Conservation (phyloP, 306 rosid genomes). For the Glycine latifolia region DNA sequence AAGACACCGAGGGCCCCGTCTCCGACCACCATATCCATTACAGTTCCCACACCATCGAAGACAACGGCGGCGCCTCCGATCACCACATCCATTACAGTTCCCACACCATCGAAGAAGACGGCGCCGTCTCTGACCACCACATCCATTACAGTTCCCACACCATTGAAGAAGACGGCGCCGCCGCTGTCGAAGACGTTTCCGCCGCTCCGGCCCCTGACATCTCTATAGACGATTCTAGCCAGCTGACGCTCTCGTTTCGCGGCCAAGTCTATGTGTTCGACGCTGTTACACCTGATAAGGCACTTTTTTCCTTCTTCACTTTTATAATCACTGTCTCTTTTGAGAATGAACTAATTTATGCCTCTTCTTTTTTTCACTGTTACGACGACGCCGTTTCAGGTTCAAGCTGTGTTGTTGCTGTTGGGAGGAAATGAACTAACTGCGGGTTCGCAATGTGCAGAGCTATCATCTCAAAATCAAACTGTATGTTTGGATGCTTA, state of each 20-base stretch:
- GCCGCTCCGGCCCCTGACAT: slow-evolving; percentile 56
- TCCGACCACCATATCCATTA: too few species aligned
- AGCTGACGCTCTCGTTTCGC: slow-evolving; percentile 92
- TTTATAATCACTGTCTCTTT: background rate
- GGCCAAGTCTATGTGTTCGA: slow-evolving; percentile 95
- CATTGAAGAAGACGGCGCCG: slow-evolving; percentile 60
- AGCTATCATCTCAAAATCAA: slow-evolving; percentile 58
- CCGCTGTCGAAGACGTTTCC: slow-evolving; percentile 58
- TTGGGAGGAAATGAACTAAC: slow-evolving; percentile 83
- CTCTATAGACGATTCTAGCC: slow-evolving; percentile 68
- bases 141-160: slow-evolving; percentile 65
- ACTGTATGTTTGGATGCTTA: slow-evolving; percentile 57
- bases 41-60: slow-evolving; percentile 49
- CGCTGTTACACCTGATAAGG: slow-evolving; percentile 93
- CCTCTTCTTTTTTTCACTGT: background rate
- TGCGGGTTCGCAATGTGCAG: slow-evolving; percentile 63
- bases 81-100: slow-evolving; percentile 65
- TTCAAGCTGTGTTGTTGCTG: slow-evolving; percentile 82
- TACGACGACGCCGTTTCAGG: slow-evolving; percentile 53
- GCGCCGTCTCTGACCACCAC: slow-evolving; percentile 54
- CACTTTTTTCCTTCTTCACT: background rate
- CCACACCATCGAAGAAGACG: slow-evolving; percentile 61
- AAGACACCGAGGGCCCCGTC: slow-evolving; percentile 49
- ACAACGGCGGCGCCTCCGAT: slow-evolving; percentile 45
- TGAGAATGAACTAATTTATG: background rate